phyloP scores from a whole-genome alignment of 2,329 filamentous ascomycete species.

The Neocatenulostroma microsporum region DNA sequence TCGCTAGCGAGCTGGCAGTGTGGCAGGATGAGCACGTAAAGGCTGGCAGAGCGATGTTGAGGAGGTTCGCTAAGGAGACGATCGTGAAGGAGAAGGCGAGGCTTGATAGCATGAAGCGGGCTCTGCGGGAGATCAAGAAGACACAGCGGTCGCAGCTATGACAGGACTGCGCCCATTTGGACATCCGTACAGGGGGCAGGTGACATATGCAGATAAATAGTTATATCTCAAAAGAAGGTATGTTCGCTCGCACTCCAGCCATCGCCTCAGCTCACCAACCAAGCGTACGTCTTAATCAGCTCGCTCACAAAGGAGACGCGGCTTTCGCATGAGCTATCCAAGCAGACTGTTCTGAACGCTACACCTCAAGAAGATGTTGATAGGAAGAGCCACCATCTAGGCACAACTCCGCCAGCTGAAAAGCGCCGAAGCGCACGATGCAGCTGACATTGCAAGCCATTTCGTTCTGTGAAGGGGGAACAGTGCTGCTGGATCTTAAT shows the following conservation, averaged over 20 bases:
- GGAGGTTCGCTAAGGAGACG: conserved; percentile 68
- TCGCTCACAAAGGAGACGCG: background rate
- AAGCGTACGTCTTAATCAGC: background rate
- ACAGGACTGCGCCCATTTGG: background rate
- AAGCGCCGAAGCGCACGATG: too few relatives aligned
- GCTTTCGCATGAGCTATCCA: too few relatives aligned
- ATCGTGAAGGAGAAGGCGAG: conserved; percentile 72
- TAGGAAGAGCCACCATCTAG: too few relatives aligned
- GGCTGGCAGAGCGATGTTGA: conserved; percentile 65
- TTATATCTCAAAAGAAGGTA: background rate
- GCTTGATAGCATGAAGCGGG: conserved; percentile 71
- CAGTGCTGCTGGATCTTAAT: too few relatives aligned
- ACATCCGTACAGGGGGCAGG: background rate
- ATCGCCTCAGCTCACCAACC: too few relatives aligned
- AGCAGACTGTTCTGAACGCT: too few relatives aligned
- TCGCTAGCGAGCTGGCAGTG: conserved; percentile 84
- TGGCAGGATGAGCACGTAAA: conserved; percentile 87
- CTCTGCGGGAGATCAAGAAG: conserved; percentile 51
- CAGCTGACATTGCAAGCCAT: too few relatives aligned
- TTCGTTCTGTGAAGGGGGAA: too few relatives aligned
- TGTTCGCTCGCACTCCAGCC: conserved; percentile 2
- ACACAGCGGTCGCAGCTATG: background rate
- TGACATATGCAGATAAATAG: background rate
- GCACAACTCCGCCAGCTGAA: too few relatives aligned
- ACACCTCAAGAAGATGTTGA: too few relatives aligned